These are phyloP conservation scores for Microstegium vimineum DNA, from an alignment of 176 grass and related monocot species.

Conservation along the genomic window DNA sequence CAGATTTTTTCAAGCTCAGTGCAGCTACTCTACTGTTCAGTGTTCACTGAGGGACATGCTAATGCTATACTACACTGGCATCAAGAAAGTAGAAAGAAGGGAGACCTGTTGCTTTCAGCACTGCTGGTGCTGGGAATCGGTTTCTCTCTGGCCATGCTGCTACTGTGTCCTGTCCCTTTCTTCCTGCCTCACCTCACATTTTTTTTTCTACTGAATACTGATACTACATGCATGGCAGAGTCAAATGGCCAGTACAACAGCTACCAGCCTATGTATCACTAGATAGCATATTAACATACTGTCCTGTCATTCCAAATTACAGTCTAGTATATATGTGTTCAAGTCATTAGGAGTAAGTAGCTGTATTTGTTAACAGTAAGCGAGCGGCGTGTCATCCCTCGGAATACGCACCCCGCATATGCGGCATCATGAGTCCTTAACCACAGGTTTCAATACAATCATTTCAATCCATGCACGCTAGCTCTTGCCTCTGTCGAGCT, in stretches of 20 bases:
- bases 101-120: constrained; percentile 17
- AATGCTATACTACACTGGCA: not conserved
- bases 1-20: not conserved
- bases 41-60: not conserved
- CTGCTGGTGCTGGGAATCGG: constrained; percentile 28
- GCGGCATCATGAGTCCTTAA: not conserved
- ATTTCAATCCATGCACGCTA: constrained; percentile 21
- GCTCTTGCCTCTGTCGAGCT: constrained; percentile 8
- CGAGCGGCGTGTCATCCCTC: constrained; percentile 26
- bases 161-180: constrained; percentile 6
- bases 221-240: not conserved
- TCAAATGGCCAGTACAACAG: constrained; percentile 4
- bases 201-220: not conserved
- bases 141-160: not conserved
- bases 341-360: not conserved
- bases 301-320: not conserved
- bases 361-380: constrained; percentile 3
- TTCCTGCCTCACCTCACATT: not conserved
- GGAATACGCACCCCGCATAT: constrained; percentile 13
- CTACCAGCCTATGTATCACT: not conserved
- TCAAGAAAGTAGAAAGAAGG: not conserved
- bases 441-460: constrained; percentile 29
- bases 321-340: not conserved
- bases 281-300: not conserved
- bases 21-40: not conserved